Base-by-base conservation (phyloP, 805 yeast species). In the Starmera dryadoides region DNA sequence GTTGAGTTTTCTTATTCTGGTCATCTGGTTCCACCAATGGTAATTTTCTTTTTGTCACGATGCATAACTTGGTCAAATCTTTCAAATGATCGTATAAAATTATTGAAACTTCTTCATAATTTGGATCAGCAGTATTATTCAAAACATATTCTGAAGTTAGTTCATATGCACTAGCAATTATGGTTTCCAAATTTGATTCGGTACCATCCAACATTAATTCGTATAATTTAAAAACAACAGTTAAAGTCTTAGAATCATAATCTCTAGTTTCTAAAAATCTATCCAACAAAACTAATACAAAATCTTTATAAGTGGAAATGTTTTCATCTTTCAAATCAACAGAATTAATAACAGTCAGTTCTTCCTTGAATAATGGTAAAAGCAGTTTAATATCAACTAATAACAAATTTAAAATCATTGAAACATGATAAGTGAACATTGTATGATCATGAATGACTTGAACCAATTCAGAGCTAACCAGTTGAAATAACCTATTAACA, bases 341-440 rank as follows among this genome's bases (percentile, higher is more conserved):
- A 44, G 64, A 68, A 44, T 69, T 79, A 40, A 79, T 65, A 0
- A 75, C 77, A 9, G 80, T 77, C 35, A 80, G 55, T 44, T 84
- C 89, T 21, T 72, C 62, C 20, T 68, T 70, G 49, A 84, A 71
- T 7, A 72, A 57, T 7, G 73, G 74, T 29, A 69, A 52, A 23
- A 80, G 54, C 4, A 44, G 47, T 25, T 66, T 63, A 12, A 58
- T 55, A 41, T 77, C 72, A 7, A 75, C 62, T 5, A 56, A 57
- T 22, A 86, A 54, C 1, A 86, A 71, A 32, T 72, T 71, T 6
- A 68, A 58, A 7, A 88, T 49, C 0, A 74, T 65, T 16, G 68
- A 66, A 34, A 84, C 50, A 41, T 81, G 72, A 54, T 88, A 89
- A 2, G 77, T 64, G 47, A 84, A 79, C 18, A 73, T 63, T 2